Percentiles rank a stretch among this genome's conserved stretches.
Evolutionary conservation across 768 basidiomycete genomes (phyloP).

Genomic region (Xerocomellus dryophilus): DNA sequence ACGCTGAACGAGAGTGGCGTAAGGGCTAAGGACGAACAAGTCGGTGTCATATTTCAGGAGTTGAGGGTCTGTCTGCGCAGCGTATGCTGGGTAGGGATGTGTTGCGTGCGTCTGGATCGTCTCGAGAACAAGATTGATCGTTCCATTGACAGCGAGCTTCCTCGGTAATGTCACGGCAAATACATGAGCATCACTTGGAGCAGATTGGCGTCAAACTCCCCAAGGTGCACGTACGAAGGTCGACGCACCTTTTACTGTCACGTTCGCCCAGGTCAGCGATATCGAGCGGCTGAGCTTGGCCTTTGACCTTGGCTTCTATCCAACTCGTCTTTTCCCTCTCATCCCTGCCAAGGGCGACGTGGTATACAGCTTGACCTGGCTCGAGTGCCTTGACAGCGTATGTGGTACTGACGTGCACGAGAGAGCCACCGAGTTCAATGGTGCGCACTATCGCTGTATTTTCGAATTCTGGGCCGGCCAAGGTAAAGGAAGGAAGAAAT

Average conservation of each 20-base stretch:
- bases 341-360: slow-evolving; percentile 58
- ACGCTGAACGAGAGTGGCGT: slow-evolving; percentile 74
- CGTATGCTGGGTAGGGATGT: slow-evolving; percentile 68
- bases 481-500: slow-evolving; percentile 38
- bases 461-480: slow-evolving; percentile 63
- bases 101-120: slow-evolving; percentile 77
- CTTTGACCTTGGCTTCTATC: slow-evolving; percentile 80
- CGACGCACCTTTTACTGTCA: slow-evolving; percentile 51
- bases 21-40: slow-evolving; percentile 82
- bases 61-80: slow-evolving; percentile 74
- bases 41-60: slow-evolving; percentile 73
- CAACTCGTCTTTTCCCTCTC: slow-evolving; percentile 71
- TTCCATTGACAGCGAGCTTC: slow-evolving; percentile 53
- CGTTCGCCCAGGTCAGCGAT: slow-evolving; percentile 49
- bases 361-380: slow-evolving; percentile 59
- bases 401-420: slow-evolving; percentile 85
- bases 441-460: slow-evolving; percentile 88
- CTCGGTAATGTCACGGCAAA: slow-evolving; percentile 65
- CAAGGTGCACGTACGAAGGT: slow-evolving; percentile 2
- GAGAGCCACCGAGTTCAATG: slow-evolving; percentile 84
- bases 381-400: slow-evolving; percentile 77
- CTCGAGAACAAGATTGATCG: slow-evolving; percentile 74
- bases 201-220: slow-evolving; percentile 20
- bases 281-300: slow-evolving; percentile 51
- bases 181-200: slow-evolving; percentile 44